Base-by-base conservation (phyloP, 1,139 yeast genomes). In the Chernovozyma sophiae-reginae region DNA sequence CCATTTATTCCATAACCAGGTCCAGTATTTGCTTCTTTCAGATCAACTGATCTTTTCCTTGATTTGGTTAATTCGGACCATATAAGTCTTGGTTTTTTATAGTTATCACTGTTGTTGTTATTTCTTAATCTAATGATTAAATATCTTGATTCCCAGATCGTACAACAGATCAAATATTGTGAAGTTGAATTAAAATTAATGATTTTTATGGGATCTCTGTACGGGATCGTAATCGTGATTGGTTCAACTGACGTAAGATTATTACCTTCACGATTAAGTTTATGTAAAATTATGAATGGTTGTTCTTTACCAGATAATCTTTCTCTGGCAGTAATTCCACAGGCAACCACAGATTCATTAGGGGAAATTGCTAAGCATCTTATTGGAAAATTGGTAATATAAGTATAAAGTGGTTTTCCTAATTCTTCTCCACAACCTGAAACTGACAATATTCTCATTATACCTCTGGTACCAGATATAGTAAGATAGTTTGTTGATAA, bases 291-390 rank as follows among this genome's bases (percentile, higher is more conserved):
- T 16, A 89, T 75, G 52, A 89, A 75, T 3, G 96, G 94, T 51
- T 86, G 95, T 48, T 84, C 95, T 30, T 79, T 72, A 7, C 81
- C 81, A 1, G 82, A 74, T 16, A 75, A 62, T 43, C 85, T 68
- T 49, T 86, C 94, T 43, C 80, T 74, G 1, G 95, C 92, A 0
- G 90, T 83, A 20, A 89, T 81, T 1, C 95, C 94, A 48, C 89
- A 77, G 1, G 95, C 95, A 10, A 89, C 66, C 29, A 81, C 65
- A 10, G 72, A 65, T 26, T 84, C 87, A 43, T 73, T 68, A 0
- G 80, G 76, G 6, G 94, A 76, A 1, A 86, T 67, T 15, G 87
- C 81, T 39, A 86, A 68, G 51, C 95, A 86, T 41, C 95, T 61
- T 25, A 89, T 82, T 1, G 94, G 90, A 56, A 85, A 85, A 43